Conservation (phyloP, 805 yeast species). For the Nakazawaea laoshanensis region DNA sequence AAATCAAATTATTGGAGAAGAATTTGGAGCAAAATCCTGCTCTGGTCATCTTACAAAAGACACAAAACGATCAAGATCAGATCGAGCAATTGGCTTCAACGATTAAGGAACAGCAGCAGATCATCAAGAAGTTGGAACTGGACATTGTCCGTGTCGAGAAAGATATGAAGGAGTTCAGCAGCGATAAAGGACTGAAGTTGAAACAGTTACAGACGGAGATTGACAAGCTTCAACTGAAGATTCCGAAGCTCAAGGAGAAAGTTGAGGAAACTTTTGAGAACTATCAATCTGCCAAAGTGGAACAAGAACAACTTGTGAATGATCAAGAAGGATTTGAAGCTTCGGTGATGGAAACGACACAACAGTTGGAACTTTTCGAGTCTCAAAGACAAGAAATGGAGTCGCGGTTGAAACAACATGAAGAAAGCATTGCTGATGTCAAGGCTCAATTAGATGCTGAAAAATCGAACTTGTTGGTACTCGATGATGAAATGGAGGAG, state of each 20-base stretch:
- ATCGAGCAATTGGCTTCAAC: conserved; percentile 30
- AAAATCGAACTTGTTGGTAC: conserved; percentile 50
- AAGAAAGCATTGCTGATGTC: conserved; percentile 18
- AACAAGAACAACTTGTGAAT: conserved; percentile 53
- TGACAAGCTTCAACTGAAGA: conserved; percentile 25
- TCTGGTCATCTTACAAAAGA: conserved; percentile 43
- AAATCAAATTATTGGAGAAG: conserved; percentile 44
- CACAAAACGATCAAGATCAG: conserved; percentile 35
- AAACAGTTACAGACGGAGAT: conserved; percentile 53
- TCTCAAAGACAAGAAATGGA: conserved; percentile 18
- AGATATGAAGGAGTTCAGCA: conserved; percentile 76
- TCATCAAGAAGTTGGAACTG: conserved; percentile 21
- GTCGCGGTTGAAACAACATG: conserved; percentile 19
- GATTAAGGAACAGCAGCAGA: conserved; percentile 26
- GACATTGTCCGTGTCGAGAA: conserved; percentile 51
- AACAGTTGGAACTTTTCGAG: conserved; percentile 26
- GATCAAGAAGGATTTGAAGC: conserved; percentile 45
- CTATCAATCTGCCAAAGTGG: conserved; percentile 60
- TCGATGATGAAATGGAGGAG: conserved; percentile 70
- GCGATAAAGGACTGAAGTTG: conserved; percentile 74
- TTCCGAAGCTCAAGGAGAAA: conserved; percentile 25
- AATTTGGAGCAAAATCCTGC: conserved; percentile 50
- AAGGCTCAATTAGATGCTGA: conserved; percentile 40
- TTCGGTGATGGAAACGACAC: conserved; percentile 27
- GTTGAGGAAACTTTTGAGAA: conserved; percentile 39